Evolutionary conservation across 2,329 filamentous ascomycete species (phyloP).

Genomic region (Fonsecaea monophora): DNA sequence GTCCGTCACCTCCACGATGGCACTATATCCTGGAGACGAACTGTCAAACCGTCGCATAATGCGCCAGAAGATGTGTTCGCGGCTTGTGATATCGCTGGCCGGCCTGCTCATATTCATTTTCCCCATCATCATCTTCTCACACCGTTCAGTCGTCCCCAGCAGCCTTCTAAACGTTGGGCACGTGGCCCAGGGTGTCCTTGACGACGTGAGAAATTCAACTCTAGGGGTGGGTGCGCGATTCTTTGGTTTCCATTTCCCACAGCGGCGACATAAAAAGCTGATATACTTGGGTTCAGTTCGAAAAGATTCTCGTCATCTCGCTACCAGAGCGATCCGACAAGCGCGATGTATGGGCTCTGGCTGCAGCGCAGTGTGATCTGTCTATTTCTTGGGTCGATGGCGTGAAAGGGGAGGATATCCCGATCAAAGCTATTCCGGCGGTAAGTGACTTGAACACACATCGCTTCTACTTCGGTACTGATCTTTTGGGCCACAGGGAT

Average conservation of each 20-base stretch:
- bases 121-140: not conserved
- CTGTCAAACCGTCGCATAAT: not conserved
- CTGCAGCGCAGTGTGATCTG: not conserved
- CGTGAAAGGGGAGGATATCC: not conserved
- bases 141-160: not conserved
- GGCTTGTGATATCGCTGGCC: not conserved
- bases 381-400: not conserved
- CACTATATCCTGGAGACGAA: not conserved
- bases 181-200: not conserved
- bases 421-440: not conserved
- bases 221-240: not conserved
- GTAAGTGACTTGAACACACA: not conserved
- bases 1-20: not conserved
- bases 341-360: not conserved
- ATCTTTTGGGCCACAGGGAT: not conserved
- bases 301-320: not conserved
- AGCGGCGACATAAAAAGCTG: not conserved
- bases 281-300: not conserved
- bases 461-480: not conserved
- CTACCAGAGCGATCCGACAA: not conserved
- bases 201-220: not conserved
- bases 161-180: not conserved
- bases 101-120: not conserved
- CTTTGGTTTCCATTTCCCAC: not conserved
- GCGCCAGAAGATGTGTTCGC: not conserved